phyloP scores from a whole-genome alignment of 495 filamentous ascomycete species.

The Tuber calosporum region DNA sequence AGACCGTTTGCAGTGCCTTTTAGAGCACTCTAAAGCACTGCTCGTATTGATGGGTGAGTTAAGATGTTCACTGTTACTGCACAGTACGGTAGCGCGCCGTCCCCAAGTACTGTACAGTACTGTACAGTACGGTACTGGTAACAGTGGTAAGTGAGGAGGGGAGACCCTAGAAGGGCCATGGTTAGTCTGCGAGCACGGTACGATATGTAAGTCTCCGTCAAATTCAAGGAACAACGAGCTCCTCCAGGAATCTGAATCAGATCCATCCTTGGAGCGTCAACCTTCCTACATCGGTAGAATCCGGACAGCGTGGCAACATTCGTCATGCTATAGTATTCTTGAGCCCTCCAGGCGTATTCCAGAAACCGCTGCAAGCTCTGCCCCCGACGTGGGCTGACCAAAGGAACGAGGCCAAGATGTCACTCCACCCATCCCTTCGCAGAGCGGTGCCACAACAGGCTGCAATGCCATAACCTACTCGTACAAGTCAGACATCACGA shows the following conservation, averaged over 20 bases:
- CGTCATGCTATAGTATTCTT: neutral
- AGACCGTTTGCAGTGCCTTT: slow-evolving; percentile 1
- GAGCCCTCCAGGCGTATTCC: neutral
- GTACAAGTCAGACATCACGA: neutral
- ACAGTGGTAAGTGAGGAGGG: slow-evolving; percentile 4
- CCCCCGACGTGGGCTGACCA: too few relatives aligned
- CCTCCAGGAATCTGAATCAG: neutral
- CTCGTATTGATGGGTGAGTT: neutral
- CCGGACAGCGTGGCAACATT: neutral
- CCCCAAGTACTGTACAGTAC: neutral
- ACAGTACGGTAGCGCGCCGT: neutral
- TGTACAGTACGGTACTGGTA: too few relatives aligned
- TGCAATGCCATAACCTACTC: neutral
- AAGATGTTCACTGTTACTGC: neutral
- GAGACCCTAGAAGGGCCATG: slow-evolving; percentile 18
- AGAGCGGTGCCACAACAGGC: neutral
- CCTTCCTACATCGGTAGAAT: neutral
- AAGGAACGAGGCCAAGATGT: neutral
- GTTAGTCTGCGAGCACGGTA: too few relatives aligned
- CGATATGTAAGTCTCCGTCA: slow-evolving; percentile 2
- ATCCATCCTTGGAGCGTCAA: neutral
- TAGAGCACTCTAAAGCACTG: slow-evolving; percentile 10
- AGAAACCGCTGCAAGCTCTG: neutral
- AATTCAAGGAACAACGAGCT: neutral
- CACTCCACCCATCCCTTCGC: neutral